These are phyloP conservation scores for Sabuloglossum arenarium DNA, from an alignment of 495 filamentous ascomycete species.

Conservation along the genomic window DNA sequence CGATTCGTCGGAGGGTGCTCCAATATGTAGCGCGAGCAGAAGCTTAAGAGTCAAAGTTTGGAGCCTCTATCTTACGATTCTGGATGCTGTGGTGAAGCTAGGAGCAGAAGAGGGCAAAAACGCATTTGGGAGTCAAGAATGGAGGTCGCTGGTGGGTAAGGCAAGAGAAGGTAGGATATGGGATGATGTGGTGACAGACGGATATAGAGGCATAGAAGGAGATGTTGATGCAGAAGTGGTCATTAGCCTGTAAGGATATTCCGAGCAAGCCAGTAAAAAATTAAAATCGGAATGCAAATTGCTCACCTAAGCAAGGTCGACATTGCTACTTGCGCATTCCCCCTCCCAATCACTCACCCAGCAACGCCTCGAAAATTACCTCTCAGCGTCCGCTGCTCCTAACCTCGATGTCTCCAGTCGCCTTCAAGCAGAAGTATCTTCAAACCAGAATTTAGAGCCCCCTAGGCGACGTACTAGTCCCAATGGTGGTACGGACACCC, in stretches of 20 bases:
- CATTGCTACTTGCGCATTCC: slow-evolving; percentile 72
- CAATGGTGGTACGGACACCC: slow-evolving; percentile 46
- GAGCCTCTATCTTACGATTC: slow-evolving; percentile 84
- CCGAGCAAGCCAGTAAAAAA: not conserved
- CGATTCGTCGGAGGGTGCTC: slow-evolving; percentile 27
- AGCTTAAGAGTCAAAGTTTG: slow-evolving; percentile 82
- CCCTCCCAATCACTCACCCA: slow-evolving; percentile 63
- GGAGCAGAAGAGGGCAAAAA: slow-evolving; percentile 78
- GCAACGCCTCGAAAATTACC: slow-evolving; percentile 71
- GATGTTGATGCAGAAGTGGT: slow-evolving; percentile 90
- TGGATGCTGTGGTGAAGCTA: slow-evolving; percentile 77
- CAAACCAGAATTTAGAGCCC: slow-evolving; percentile 10
- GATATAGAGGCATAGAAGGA: slow-evolving; percentile 70
- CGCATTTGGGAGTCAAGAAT: slow-evolving; percentile 63
- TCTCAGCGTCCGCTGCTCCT: slow-evolving; percentile 52
- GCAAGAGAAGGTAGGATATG: slow-evolving; percentile 74
- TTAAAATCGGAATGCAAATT: not conserved
- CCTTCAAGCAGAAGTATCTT: slow-evolving; percentile 18
- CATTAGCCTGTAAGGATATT: slow-evolving; percentile 51
- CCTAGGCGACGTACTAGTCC: slow-evolving; percentile 6
- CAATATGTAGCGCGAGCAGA: slow-evolving; percentile 49
- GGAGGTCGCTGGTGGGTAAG: slow-evolving; percentile 57
- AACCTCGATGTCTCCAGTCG: slow-evolving; percentile 43
- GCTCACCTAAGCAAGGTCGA: slow-evolving; percentile 33
- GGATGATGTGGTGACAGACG: slow-evolving; percentile 73